These are phyloP conservation scores for Byssothecium circinans DNA, from an alignment of 2,329 filamentous ascomycete genomes.

Conservation along the genomic window DNA sequence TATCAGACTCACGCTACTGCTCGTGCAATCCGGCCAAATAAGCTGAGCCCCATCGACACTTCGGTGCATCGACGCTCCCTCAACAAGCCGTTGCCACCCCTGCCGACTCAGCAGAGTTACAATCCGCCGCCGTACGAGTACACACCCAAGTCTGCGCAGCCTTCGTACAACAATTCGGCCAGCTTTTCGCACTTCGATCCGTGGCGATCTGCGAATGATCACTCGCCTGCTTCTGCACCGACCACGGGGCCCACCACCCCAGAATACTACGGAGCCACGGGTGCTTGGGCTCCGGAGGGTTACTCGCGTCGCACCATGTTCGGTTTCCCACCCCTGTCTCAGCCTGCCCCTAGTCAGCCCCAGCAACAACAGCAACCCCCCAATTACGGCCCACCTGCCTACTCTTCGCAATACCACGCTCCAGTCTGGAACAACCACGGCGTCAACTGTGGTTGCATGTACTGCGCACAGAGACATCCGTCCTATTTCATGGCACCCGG, in stretches of 20 bases:
- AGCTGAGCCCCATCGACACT: conserved; percentile 66
- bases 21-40: conserved; percentile 41
- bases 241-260: conserved; percentile 58
- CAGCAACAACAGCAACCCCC: conserved; percentile 43
- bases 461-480: conserved; percentile 42
- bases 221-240: conserved; percentile 57
- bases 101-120: conserved; percentile 46
- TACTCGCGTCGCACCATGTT: conserved; percentile 48
- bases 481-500: conserved; percentile 44
- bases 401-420: conserved; percentile 38
- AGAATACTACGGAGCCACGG: conserved; percentile 53
- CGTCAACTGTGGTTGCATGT: conserved; percentile 42
- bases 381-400: conserved; percentile 39
- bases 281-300: conserved; percentile 52
- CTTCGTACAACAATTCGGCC: conserved; percentile 40
- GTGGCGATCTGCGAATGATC: conserved; percentile 46
- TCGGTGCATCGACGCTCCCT: conserved; percentile 58
- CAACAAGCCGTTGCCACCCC: conserved; percentile 49
- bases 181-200: conserved; percentile 46
- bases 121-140: conserved; percentile 37
- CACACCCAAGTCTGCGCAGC: conserved; percentile 40
- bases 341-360: conserved; percentile 44
- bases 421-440: conserved; percentile 44
- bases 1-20: conserved; percentile 58
- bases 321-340: conserved; percentile 43